Evolutionary conservation across 805 yeast species (phyloP), one percentile per base, ranked within the genome.

Genomic region (Metschnikowia lochheadii): DNA sequence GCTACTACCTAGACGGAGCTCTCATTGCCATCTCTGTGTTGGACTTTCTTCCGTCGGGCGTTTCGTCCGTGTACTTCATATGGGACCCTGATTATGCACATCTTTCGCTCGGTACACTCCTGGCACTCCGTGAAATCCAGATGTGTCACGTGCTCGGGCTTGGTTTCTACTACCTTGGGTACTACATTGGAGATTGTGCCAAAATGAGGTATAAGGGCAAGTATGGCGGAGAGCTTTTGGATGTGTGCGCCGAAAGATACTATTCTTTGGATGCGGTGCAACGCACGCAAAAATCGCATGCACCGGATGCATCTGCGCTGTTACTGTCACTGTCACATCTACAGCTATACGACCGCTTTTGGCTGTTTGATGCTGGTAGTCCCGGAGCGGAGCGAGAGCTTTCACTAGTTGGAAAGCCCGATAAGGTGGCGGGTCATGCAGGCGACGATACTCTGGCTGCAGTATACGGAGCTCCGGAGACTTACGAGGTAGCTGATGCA

Each of bases 41-140:
- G 31, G 97, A 90, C 65, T 69, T 90, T 18, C 65, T 91, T 33
- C 96, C 96, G 0, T 65, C 80, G 23, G 85, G 88, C 0, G 64
- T 91, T 0, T 89, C 96, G 0, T 83, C 96, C 0, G 91, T 91
- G 1, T 90, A 91, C 63, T 87, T 91, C 63, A 81, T 90, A 11
- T 89, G 94, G 87, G 91, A 89, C 62, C 94, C 95, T 0, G 91
- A 83, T 48, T 85, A 75, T 61, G 82, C 84, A 4, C 75, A 80
- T 46, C 68, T 83, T 56, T 84, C 88, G 0, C 64, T 90, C 31
- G 97, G 97, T 0, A 88, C 88, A 23, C 63, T 90, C 1, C 83
- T 90, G 53, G 92, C 88, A 0, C 60, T 89, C 26, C 67, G 87
- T 37, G 97, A 90, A 60, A 68, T 88, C 36, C 73, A 79, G 1